Evolutionary conservation across 1,284 basidiomycete species (phyloP).

Genomic region (Athelia psychrophila): DNA sequence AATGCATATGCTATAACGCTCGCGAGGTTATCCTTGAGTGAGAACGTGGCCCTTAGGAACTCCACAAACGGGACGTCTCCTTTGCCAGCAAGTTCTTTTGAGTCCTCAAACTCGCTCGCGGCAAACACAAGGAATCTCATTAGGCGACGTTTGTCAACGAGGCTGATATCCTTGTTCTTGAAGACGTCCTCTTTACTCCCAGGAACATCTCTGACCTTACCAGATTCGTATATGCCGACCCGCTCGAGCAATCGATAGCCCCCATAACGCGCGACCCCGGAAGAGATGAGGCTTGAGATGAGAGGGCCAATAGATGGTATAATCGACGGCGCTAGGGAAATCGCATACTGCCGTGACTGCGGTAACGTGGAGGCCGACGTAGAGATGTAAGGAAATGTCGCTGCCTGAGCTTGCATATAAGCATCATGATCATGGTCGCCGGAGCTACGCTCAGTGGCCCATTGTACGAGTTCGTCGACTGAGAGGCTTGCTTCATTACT

Average conservation of each 20-base stretch:
- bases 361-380: conserved; percentile 41
- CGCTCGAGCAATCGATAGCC: conserved; percentile 87
- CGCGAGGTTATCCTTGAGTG: conserved; percentile 55
- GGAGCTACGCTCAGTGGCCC: conserved; percentile 46
- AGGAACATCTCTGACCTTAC: conserved; percentile 68
- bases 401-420: conserved; percentile 14
- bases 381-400: conserved; percentile 38
- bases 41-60: conserved; percentile 64
- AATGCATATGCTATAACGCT: conserved; percentile 70
- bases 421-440: conserved; percentile 9
- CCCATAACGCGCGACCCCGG: conserved; percentile 89
- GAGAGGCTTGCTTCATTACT: conserved; percentile 80
- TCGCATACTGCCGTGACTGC: conserved; percentile 76
- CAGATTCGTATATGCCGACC: conserved; percentile 57
- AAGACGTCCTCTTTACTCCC: conserved; percentile 94
- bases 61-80: conserved; percentile 52
- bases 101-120: conserved; percentile 68
- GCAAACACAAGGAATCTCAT: conserved; percentile 93
- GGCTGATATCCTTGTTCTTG: conserved; percentile 73
- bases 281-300: conserved; percentile 78
- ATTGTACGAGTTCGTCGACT: conserved; percentile 74
- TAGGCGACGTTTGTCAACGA: conserved; percentile 86
- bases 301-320: conserved; percentile 80
- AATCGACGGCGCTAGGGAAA: conserved; percentile 82
- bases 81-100: conserved; percentile 58